Base-by-base conservation (phyloP, 2,329 filamentous ascomycete genomes). In the Apiospora hydei region DNA sequence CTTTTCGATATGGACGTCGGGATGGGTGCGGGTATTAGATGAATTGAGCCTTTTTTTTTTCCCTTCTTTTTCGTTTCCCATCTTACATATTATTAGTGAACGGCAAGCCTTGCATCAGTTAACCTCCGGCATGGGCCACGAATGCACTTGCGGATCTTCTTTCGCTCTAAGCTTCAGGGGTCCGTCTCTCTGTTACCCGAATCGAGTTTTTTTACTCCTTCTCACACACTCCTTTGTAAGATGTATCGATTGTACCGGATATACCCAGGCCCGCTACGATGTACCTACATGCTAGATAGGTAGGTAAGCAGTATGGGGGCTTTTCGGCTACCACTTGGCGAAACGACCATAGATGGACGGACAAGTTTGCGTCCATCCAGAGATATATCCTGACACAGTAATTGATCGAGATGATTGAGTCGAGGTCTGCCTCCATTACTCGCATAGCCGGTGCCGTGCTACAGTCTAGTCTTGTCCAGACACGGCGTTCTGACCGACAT, bases 41-140 rank as follows among this genome's bases (percentile, higher is more conserved):
- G 57, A 13, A 41, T 64, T 64, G 57, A 64, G 57, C 57, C 57
- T 64, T 64, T 64, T 64, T 64, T 16, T 11, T 4, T 1, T 21
- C 30, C 21, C 16, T n/a, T n/a, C 21, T 49, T n/a, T 10, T 49
- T 49, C 46, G 6, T 38, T 38, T 34, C 30, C 30, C 16, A 64
- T 26, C 1, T 51, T 51, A 30, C 26, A 30, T 30, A 49, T 38
- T 38, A 61, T 38, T 61, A 34, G 57, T n/a, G 34, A 64, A 8
- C 57, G 21, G 57, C 57, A 64, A 64, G 57, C 57, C 57, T 41
- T 64, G 57, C 57, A 64, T 64, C 57, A 64, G 18, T 64, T 64
- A 64, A 64, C 57, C 24, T 64, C 57, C 57, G 57, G 57, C 34
- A n/a, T 64, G 57, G 57, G 57, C 57, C 57, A 64, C 57, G 34